Base-by-base conservation (phyloP, 1,284 basidiomycete genomes). In the Trichosporon sp. region DNA sequence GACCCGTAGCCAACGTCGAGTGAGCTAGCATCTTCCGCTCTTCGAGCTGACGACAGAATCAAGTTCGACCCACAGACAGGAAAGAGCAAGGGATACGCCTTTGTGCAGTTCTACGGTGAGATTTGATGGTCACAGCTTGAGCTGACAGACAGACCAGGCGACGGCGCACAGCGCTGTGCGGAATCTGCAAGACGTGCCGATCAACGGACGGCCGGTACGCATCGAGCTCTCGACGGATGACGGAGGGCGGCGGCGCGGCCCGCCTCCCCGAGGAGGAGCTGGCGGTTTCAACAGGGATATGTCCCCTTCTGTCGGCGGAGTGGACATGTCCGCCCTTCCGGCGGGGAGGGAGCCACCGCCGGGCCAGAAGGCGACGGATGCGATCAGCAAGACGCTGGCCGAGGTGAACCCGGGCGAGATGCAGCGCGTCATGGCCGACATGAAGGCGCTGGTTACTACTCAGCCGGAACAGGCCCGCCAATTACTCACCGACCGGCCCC, bases 21-120 rank as follows among this genome's bases (percentile, higher is more conserved):
- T 85, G 43, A 72, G 85, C 74, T 40, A 1, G 8, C 35, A 7
- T 10, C 4, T 11, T 7, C n/a, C 11, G 1, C 11, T 1, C 12
- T n/a, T 8, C 4, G 4, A 31, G 38, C 67, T 68, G 11, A 71
- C 67, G 6, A 4, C 79, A 96, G 95, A 80, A 89, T 97, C 74
- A 96, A 98, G 68, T 98, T 95, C 84, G 96, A 99, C 86, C 88
- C 93, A 77, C 92, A 94, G 71, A 97, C 95, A 19, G 95, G 96
- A 70, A 94, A 96, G 83, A 93, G 95, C 66, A 94, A 93, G 85
- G 96, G 97, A 14, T 99, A 97, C 81, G 96, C 96, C 12, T 98
- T 98, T 82, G 96, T 95, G 86, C 94, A 97, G 88, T 98, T 94
- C 82, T 91, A 92, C 78, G 94, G 94, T 95, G 87, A 84, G 89